phyloP scores from a whole-genome alignment of 495 filamentous ascomycete species.

The Neurospora sp. region DNA sequence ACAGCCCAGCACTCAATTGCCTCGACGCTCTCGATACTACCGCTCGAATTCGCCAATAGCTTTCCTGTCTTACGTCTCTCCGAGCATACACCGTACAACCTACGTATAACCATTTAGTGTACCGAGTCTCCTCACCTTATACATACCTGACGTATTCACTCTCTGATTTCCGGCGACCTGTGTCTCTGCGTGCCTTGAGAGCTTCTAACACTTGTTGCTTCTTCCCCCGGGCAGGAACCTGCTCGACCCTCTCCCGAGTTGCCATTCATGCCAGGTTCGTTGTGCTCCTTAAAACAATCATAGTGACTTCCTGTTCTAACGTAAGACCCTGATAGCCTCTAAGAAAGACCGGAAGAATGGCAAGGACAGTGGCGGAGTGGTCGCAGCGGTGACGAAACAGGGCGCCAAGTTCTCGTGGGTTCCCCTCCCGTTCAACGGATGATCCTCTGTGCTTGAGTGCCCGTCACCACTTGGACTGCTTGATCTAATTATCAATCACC shows the following conservation, averaged over 20 bases:
- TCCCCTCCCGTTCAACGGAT: neutral
- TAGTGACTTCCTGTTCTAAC: constrained; percentile 1
- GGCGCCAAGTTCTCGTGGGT: constrained; percentile 41
- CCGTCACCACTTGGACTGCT: neutral
- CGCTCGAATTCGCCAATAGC: neutral
- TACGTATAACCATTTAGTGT: neutral
- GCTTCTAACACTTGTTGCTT: constrained; percentile 1
- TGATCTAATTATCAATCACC: neutral
- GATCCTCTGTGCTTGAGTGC: neutral
- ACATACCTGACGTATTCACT: neutral
- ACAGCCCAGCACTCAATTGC: neutral
- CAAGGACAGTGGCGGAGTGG: constrained; percentile 40
- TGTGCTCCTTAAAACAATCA: neutral
- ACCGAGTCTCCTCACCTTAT: neutral
- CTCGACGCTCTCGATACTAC: neutral
- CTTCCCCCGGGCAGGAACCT: constrained; percentile 28
- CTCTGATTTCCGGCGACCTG: neutral
- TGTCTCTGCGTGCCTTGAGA: neutral
- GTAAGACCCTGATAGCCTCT: constrained; percentile 17
- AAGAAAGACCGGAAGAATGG: constrained; percentile 45
- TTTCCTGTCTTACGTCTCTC: neutral
- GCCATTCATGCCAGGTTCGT: constrained; percentile 41
- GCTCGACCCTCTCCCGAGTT: constrained; percentile 15
- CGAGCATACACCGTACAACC: neutral
- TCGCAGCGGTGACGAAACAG: constrained; percentile 43